Evolutionary conservation across 1,284 basidiomycete species (phyloP), one percentile per base, ranked within the genome.

Genomic region (Butyriboletus appendiculatus): DNA sequence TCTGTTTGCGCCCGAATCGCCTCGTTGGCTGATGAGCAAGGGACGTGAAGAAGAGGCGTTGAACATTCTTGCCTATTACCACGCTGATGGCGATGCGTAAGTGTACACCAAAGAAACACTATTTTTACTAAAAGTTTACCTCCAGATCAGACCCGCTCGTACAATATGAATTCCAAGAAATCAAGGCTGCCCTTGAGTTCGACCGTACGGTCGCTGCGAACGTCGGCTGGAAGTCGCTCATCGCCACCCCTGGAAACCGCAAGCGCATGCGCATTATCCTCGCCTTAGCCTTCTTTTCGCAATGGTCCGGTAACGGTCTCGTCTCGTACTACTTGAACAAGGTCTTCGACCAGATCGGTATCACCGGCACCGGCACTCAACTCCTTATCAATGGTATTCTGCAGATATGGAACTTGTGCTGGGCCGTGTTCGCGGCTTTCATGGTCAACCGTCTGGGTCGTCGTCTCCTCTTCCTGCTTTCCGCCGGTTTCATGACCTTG

Each of bases 251-350:
- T 14, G 88, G 87, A 45, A 90, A 90, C 75, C 75, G 82, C 51
- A 83, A 76, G 68, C 86, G 88, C 47, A 76, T 89, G 72, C 72
- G 78, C 42, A 86, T 90, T 65, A 86, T 90, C 69, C 65, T 86
- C 57, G 84, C 84, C 37, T 73, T 88, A 48, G 84, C 84, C 34
- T 86, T 85, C 77, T 87, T 88, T 76, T 86, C 85, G 7, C 83
- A 86, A 60, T 90, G 85, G 88, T 88, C 84, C 6, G 86, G 85
- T 24, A 88, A 88, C 58, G 88, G 88, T 61, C 79, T 90, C 50
- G 83, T 86, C 43, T 89, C 86, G 9, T 89, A 87, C 76, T 90
- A 90, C 75, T 78, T 92, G 57, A 84, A 77, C 73, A 78, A 81
- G 62, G 85, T 91, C 51, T 83, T 92, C 61, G 75, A 81, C 59